Percentiles rank a stretch among this genome's conserved stretches.
Evolutionary conservation across 805 yeast species (phyloP).

Genomic region (Debaryomyces maramus): DNA sequence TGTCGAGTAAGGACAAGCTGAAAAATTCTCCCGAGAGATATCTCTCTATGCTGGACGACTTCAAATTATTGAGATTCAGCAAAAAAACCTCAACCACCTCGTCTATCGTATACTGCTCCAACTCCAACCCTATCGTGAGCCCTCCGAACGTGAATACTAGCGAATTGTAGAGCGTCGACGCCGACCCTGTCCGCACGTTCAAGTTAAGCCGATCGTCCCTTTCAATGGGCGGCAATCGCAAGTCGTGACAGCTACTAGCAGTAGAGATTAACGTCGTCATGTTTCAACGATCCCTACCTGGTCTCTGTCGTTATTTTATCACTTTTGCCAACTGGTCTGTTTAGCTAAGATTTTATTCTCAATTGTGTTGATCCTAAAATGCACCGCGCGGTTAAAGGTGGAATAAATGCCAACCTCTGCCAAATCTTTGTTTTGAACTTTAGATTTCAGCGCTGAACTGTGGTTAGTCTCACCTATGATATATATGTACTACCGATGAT

Average conservation of each 20-base stretch:
- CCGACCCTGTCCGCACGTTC: slow-evolving; percentile 68
- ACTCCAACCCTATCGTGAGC: slow-evolving; percentile 54
- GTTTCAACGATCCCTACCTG: no score
- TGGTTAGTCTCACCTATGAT: no score
- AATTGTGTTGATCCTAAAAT: no score
- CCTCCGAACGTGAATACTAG: slow-evolving; percentile 71
- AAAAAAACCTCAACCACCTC: slow-evolving; percentile 41
- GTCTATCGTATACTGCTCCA: slow-evolving; percentile 39
- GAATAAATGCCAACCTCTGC: no score
- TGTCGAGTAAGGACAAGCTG: slow-evolving; percentile 55
- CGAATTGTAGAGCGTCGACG: slow-evolving; percentile 57
- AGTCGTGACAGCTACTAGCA: slow-evolving; percentile 56
- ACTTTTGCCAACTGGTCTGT: no score
- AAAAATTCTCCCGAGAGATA: slow-evolving; percentile 67
- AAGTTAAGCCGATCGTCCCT: slow-evolving; percentile 55
- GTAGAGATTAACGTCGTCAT: slow-evolving; percentile 70
- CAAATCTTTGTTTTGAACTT: no score
- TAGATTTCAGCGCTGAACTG: no score
- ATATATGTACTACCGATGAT: no score
- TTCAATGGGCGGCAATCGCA: slow-evolving; percentile 54
- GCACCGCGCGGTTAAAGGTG: no score
- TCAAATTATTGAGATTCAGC: slow-evolving; percentile 27
- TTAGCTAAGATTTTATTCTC: no score
- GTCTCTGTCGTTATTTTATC: no score
- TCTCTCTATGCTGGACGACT: slow-evolving; percentile 24